These are phyloP conservation scores for Claviceps pazoutovae DNA, from an alignment of 2,329 filamentous ascomycete species.

Conservation along the genomic window DNA sequence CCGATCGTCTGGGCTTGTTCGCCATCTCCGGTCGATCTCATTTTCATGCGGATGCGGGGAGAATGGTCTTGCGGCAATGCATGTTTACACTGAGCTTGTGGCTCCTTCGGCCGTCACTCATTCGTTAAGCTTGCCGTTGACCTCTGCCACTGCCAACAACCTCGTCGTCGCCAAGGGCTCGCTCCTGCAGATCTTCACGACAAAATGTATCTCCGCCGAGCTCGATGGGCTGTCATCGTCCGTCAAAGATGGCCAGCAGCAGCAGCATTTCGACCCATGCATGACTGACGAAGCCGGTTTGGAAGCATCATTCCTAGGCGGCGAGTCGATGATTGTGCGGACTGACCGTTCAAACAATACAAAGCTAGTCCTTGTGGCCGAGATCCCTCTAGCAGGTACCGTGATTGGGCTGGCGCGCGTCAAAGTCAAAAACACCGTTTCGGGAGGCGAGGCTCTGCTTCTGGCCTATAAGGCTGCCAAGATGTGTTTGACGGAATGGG, in stretches of 20 bases:
- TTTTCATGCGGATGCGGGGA: constrained; percentile 10
- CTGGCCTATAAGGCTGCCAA: constrained; percentile 83
- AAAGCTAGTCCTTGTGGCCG: constrained; percentile 72
- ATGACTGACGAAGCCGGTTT: constrained; percentile 48
- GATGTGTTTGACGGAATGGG: constrained; percentile 87
- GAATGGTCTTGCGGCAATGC: constrained; percentile 47
- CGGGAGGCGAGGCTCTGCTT: constrained; percentile 71
- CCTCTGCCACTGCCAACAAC: constrained; percentile 63
- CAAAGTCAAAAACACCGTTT: constrained; percentile 56
- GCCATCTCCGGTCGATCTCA: background rate
- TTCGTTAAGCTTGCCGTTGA: constrained; percentile 66
- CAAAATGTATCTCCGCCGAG: constrained; percentile 53
- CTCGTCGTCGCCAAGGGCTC: constrained; percentile 87
- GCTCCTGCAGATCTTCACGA: constrained; percentile 77
- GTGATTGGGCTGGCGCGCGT: constrained; percentile 72
- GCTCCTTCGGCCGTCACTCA: constrained; percentile 90
- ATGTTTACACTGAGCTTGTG: constrained; percentile 93
- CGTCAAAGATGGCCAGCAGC: constrained; percentile 24
- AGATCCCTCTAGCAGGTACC: constrained; percentile 73
- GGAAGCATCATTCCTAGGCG: constrained; percentile 51
- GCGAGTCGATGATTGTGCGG: constrained; percentile 46
- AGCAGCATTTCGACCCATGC: constrained; percentile 36
- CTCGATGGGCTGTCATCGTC: constrained; percentile 29
- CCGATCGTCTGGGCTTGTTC: background rate
- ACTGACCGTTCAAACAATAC: constrained; percentile 52